Conservation (phyloP, 2,329 filamentous ascomycete species). For the Chrysosporium queenslandicum region DNA sequence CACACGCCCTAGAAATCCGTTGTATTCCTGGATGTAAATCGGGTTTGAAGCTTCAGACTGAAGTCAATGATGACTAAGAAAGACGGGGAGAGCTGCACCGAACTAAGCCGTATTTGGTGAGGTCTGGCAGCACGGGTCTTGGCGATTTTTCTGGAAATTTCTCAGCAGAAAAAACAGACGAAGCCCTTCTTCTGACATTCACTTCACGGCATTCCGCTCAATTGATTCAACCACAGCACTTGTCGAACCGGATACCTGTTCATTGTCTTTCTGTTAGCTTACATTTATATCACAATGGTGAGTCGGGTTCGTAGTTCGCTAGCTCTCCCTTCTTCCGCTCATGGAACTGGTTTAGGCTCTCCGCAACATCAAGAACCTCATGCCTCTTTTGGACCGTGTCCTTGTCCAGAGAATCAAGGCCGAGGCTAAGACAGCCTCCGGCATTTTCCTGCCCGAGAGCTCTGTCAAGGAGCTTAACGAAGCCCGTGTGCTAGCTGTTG, state of each 20-base stretch:
- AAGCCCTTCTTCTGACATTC: conserved; percentile 1
- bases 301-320: background rate
- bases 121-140: conserved; percentile 12
- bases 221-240: background rate
- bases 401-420: conserved; percentile 97
- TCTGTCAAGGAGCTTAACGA: conserved; percentile 98
- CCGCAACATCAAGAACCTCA: conserved; percentile 90
- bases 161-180: conserved; percentile 17
- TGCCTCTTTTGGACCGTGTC: conserved; percentile 93
- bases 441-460: conserved; percentile 95
- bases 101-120: conserved; percentile 4
- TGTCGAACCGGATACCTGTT: background rate
- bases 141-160: conserved; percentile 22
- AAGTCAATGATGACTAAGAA: background rate
- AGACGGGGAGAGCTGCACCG: background rate
- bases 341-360: conserved; percentile 44
- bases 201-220: conserved; percentile 6
- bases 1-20: too few species aligned
- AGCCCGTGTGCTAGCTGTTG: conserved; percentile 90
- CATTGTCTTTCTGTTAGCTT: background rate
- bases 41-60: too few species aligned
- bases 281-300: conserved; percentile 12
- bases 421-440: conserved; percentile 88
- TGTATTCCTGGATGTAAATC: too few species aligned
- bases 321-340: background rate